Evolutionary conservation across 805 yeast genomes (phyloP).

Genomic region (Nakazawaea sp.): DNA sequence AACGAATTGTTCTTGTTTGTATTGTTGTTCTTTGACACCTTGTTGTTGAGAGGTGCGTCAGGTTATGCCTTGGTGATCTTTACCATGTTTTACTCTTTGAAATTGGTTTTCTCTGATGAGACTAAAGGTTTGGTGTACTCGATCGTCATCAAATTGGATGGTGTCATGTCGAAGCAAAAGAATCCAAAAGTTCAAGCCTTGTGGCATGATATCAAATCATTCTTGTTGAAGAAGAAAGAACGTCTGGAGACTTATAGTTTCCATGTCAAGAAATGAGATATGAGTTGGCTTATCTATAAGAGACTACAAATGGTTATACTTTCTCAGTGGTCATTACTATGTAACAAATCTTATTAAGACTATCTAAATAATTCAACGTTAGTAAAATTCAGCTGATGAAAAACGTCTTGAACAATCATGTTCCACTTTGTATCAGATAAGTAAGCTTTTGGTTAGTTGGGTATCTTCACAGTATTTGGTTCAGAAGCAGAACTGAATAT

Average conservation of each 20-base stretch:
- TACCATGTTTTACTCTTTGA: slow-evolving; percentile 60
- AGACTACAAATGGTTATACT: no score
- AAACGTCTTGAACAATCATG: no score
- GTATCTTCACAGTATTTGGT: slow-evolving; percentile 67
- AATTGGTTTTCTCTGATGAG: slow-evolving; percentile 49
- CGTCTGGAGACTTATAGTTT: slow-evolving; percentile 22
- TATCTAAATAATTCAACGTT: no score
- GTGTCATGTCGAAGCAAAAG: slow-evolving; percentile 31
- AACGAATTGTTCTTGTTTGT: slow-evolving; percentile 52
- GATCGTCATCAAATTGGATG: slow-evolving; percentile 36
- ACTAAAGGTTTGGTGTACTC: slow-evolving; percentile 37
- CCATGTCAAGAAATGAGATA: slow-evolving; percentile 9
- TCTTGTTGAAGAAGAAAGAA: slow-evolving; percentile 33
- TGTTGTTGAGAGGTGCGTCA: slow-evolving; percentile 57
- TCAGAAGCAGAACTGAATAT: slow-evolving; percentile 98
- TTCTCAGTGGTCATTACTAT: no score
- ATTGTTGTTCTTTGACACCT: slow-evolving; percentile 50
- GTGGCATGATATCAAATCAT: slow-evolving; percentile 33
- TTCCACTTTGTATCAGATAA: slow-evolving; percentile 33
- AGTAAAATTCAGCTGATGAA: no score
- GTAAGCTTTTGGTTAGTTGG: slow-evolving; percentile 57
- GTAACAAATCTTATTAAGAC: no score
- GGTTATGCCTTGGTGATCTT: slow-evolving; percentile 62
- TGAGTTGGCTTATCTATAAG: no score
- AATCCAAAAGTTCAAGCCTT: slow-evolving; percentile 34